A percentile compares a stretch with the other conserved stretches of the same genome.
Conservation (phyloP, 2,329 filamentous ascomycete species). For the Apiospora koreana region DNA sequence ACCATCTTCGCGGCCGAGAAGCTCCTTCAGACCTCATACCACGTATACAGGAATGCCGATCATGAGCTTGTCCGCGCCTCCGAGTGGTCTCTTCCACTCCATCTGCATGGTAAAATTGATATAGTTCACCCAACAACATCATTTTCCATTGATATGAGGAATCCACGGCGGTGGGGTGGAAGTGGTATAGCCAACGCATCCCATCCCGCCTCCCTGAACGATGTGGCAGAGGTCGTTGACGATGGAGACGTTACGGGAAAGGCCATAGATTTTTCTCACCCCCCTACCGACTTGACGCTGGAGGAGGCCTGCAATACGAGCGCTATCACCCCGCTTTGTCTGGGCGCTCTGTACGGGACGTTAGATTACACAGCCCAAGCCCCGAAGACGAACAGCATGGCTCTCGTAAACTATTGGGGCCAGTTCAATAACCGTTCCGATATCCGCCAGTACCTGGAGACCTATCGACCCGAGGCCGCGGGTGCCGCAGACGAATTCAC, state of each 20-base stretch:
- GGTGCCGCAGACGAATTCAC: constrained; percentile 54
- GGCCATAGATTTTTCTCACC: too few species aligned
- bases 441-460: constrained; percentile 46
- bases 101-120: constrained; percentile 55
- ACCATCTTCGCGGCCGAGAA: constrained; percentile 52
- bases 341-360: constrained; percentile 50
- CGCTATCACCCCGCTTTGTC: constrained; percentile 49
- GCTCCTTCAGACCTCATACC: constrained; percentile 59
- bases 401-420: constrained; percentile 40
- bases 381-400: constrained; percentile 35
- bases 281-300: constrained; percentile 35
- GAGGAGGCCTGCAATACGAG: constrained; percentile 37
- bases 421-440: constrained; percentile 40
- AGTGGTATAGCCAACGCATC: too few species aligned
- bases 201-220: too few species aligned
- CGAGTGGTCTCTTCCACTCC: constrained; percentile 46
- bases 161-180: too few species aligned
- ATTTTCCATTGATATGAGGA: constrained; percentile 53
- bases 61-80: constrained; percentile 50
- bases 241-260: too few species aligned
- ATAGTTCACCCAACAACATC: constrained; percentile 67
- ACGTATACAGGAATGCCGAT: constrained; percentile 50
- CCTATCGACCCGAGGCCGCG: constrained; percentile 57
- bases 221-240: too few species aligned
- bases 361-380: constrained; percentile 39